Conservation (phyloP, 2,329 filamentous ascomycete genomes). For the Colletotrichum graminicola region DNA sequence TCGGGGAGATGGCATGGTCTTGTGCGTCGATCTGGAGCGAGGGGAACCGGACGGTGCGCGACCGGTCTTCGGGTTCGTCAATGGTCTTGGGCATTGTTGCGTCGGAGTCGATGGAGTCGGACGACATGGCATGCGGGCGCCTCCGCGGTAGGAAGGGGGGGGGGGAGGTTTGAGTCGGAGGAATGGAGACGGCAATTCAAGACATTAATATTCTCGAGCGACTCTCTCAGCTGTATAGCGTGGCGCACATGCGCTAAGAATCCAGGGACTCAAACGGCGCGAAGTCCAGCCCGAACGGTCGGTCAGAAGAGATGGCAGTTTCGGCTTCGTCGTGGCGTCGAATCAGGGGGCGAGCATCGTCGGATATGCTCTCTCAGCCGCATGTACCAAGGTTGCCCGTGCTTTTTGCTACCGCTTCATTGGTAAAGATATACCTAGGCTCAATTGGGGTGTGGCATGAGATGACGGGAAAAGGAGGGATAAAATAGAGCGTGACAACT, state of each 20-base stretch:
- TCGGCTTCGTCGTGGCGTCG: conserved; percentile 26
- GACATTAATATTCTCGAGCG: conserved; percentile 8
- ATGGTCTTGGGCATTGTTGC: conserved; percentile 26
- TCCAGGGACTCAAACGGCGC: conserved; percentile 20
- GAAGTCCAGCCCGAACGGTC: background rate
- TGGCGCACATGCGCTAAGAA: conserved; percentile 5
- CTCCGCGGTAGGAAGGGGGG: background rate
- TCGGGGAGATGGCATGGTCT: conserved; percentile 28
- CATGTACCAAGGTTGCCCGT: conserved; percentile 19
- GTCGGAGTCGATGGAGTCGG: conserved; percentile 12
- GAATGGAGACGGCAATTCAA: background rate
- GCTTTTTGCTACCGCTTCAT: background rate
- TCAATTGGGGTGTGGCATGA: background rate
- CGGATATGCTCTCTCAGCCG: conserved; percentile 25
- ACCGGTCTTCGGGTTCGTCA: conserved; percentile 30
- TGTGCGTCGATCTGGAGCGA: conserved; percentile 27
- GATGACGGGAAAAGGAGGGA: background rate
- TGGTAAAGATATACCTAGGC: background rate
- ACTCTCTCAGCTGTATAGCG: conserved; percentile 16
- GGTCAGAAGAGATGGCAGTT: background rate
- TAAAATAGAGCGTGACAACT: background rate
- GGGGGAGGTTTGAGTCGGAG: background rate
- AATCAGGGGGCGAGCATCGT: background rate
- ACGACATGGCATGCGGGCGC: conserved; percentile 17
- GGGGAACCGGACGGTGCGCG: conserved; percentile 31